Conservation (phyloP, 345 rosid genomes). For the Laguncularia racemosa region DNA sequence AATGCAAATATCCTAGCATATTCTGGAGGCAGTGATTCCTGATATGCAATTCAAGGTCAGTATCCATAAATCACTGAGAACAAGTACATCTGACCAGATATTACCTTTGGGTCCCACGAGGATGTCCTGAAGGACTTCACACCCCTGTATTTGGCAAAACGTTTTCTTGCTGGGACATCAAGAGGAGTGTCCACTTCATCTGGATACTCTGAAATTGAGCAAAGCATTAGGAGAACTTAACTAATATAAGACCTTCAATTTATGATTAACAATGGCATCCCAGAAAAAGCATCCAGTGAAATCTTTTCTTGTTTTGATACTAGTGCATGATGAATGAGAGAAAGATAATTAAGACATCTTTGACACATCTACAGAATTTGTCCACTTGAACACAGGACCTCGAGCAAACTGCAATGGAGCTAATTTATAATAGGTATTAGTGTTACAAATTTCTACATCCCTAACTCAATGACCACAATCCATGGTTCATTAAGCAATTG, state of each 20-base stretch:
- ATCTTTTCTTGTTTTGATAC: no score
- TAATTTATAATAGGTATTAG: no score
- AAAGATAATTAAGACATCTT: no score
- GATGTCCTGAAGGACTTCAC: slow-evolving; percentile 93
- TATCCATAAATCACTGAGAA: neutral
- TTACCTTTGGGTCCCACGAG: slow-evolving; percentile 90
- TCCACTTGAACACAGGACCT: no score
- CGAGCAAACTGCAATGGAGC: no score
- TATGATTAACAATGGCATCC: neutral
- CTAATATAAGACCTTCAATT: neutral
- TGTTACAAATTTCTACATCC: no score
- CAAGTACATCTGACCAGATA: slow-evolving; percentile 5
- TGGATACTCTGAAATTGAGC: slow-evolving; percentile 57
- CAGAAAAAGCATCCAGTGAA: no score
- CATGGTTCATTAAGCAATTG: no score
- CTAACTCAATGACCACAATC: no score
- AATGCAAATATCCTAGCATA: slow-evolving; percentile 89
- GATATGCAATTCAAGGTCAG: slow-evolving; percentile 19
- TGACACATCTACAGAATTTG: no score
- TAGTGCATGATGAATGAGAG: no score
- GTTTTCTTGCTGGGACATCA: slow-evolving; percentile 83
- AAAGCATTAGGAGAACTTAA: neutral
- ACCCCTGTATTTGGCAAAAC: slow-evolving; percentile 89
- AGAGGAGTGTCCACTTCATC: slow-evolving; percentile 92
- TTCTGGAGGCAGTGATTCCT: slow-evolving; percentile 94